These are phyloP conservation scores for Globisporangium yorkense DNA, from an alignment of 352 stramenopile genomes.

Conservation along the genomic window DNA sequence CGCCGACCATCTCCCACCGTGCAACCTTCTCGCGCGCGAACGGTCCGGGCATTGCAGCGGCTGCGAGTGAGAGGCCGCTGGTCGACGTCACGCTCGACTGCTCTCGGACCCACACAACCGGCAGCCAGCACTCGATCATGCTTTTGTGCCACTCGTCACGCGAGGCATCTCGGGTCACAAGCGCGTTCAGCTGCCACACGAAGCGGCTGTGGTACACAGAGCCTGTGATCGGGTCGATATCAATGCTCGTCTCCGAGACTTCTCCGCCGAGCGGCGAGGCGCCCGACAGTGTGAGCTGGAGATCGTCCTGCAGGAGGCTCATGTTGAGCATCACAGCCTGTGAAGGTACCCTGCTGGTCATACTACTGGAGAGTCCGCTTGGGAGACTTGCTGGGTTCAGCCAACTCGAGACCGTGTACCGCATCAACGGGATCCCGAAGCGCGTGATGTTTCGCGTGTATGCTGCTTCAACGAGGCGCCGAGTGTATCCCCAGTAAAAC, in stretches of 20 bases:
- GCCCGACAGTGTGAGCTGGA: constrained; percentile 24
- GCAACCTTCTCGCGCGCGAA: constrained; percentile 34
- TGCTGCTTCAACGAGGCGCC: constrained; percentile 30
- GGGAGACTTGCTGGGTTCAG: constrained; percentile 26
- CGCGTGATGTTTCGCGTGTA: constrained; percentile 43
- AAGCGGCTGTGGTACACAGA: constrained; percentile 41
- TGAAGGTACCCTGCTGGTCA: not conserved
- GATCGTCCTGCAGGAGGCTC: constrained; percentile 35
- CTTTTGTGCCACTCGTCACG: constrained; percentile 32
- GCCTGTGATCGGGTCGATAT: constrained; percentile 44
- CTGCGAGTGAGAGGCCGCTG: constrained; percentile 9
- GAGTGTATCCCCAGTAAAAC: constrained; percentile 50
- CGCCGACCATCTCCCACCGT: constrained; percentile 23
- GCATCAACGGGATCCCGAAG: constrained; percentile 43
- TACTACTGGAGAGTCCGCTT: constrained; percentile 17
- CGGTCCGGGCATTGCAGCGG: constrained; percentile 13
- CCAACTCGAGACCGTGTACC: constrained; percentile 37
- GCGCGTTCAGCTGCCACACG: constrained; percentile 40
- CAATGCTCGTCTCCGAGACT: constrained; percentile 15
- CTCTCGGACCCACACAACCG: constrained; percentile 44
- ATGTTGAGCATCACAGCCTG: constrained; percentile 26
- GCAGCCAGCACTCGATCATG: constrained; percentile 25
- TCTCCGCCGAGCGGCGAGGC: not conserved
- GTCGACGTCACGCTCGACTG: constrained; percentile 28
- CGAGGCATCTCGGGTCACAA: constrained; percentile 7